These are phyloP conservation scores for Fusarium newnesense DNA, from an alignment of 2,329 filamentous ascomycete genomes.

Conservation along the genomic window DNA sequence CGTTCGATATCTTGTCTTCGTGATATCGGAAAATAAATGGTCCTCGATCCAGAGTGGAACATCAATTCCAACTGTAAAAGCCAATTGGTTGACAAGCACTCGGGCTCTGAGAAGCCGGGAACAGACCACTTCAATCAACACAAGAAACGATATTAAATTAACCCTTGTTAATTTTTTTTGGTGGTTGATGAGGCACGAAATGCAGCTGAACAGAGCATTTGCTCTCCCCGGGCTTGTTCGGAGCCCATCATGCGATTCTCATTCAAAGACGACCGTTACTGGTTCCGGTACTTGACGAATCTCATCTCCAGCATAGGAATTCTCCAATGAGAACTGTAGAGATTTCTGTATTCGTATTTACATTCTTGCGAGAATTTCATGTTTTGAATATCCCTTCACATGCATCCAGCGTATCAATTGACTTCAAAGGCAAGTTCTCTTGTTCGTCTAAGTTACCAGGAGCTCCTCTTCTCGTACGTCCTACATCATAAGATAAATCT, in stretches of 20 bases:
- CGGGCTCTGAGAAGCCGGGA: constrained; percentile 25
- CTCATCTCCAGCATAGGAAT: constrained; percentile 9
- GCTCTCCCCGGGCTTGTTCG: constrained; percentile 30
- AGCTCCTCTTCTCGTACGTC: constrained; percentile 25
- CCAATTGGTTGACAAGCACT: constrained; percentile 25
- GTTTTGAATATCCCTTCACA: not conserved
- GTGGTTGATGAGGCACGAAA: not conserved
- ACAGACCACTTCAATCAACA: constrained; percentile 16
- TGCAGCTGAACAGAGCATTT: not conserved
- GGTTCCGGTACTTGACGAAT: constrained; percentile 27
- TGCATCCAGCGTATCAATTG: not conserved
- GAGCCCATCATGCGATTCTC: constrained; percentile 42
- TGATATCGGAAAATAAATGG: constrained; percentile 21
- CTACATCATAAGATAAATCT: constrained; percentile 24
- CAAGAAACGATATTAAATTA: not conserved
- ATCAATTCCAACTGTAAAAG: not conserved
- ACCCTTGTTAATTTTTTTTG: not conserved
- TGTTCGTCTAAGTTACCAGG: not conserved
- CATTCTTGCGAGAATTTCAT: not conserved
- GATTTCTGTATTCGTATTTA: constrained; percentile 29
- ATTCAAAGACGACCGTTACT: constrained; percentile 36
- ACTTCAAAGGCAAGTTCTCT: not conserved
- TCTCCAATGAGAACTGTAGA: constrained; percentile 4
- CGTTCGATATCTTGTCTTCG: constrained; percentile 34
- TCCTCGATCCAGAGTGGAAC: constrained; percentile 18